Base-by-base conservation (phyloP, 2,329 filamentous ascomycete genomes). In the Aspergillus sojae region DNA sequence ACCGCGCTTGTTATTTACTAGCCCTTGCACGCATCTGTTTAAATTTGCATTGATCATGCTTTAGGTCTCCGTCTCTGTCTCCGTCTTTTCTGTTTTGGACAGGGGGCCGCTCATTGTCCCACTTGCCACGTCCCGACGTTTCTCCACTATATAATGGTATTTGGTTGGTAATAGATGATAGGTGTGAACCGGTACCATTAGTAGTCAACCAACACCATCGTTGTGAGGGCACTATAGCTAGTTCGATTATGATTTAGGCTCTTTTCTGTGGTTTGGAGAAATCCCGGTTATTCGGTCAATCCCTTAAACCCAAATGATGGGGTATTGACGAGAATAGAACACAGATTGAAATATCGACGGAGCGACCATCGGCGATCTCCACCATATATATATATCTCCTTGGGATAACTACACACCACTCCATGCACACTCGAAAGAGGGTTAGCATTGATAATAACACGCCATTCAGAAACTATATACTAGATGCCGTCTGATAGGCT, bases 121-220 rank as follows among this genome's bases (percentile, higher is more conserved):
- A 63, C 66, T 60, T 64, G 60, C 65, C 65, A 67, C 66, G 61
- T 65, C 65, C 61, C 62, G 59, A 61, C 45, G 58, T 36, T 61
- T 61, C 62, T 66, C 64, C 65, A 67, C 65, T 58, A 16, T 16
- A 62, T 36, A 39, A 41, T 56, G 48, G 43, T 58, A 60, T 53
- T 60, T 66, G 56, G 56, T 53, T 61, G 56, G 43, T 52, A 55
- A 55, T 58, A 45, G 39, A 61, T 63, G 48, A 19, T 41, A 19
- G 36, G 53, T 50, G 46, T 58, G 58, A 62, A 58, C 63, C 32
- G 48, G 55, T 46, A 55, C 41, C 55, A 46, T 45, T 9, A 11
- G 30, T 32, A 5, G 43, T 14, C 14, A 60, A 26, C 45, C 28
- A 32, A 28, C 34, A 36, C 36, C 23, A 43, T 39, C 32, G 30